Conservation (phyloP, 768 basidiomycete genomes). For the Russula brevipes region DNA sequence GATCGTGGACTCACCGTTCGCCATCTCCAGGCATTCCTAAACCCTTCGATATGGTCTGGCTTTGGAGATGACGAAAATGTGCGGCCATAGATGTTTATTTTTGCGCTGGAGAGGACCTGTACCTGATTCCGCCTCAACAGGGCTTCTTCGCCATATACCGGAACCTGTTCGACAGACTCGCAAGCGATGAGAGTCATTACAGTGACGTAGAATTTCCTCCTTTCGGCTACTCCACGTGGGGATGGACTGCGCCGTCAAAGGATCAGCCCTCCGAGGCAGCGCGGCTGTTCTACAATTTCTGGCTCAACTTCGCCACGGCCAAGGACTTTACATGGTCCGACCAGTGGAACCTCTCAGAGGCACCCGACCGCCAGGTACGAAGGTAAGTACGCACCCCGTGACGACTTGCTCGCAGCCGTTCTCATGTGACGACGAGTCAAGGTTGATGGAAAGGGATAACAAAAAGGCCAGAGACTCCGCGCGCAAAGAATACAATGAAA, state of each 20-base stretch:
- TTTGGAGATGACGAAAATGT: conserved; percentile 63
- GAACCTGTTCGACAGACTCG: conserved; percentile 78
- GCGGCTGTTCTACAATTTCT: conserved; percentile 75
- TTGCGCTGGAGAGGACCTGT: not conserved
- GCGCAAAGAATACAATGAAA: conserved; percentile 88
- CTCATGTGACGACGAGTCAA: conserved; percentile 30
- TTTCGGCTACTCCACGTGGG: conserved; percentile 76
- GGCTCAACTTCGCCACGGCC: conserved; percentile 79
- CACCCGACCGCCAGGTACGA: conserved; percentile 79
- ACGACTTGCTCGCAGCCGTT: not conserved
- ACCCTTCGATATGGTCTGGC: conserved; percentile 58
- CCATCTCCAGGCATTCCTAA: conserved; percentile 83
- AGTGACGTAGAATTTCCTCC: conserved; percentile 55
- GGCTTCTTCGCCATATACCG: conserved; percentile 88
- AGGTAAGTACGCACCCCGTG: conserved; percentile 41
- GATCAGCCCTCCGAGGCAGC: conserved; percentile 47
- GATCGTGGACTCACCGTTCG: conserved; percentile 76
- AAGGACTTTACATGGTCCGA: conserved; percentile 91
- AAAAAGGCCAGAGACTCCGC: conserved; percentile 86
- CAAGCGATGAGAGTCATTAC: conserved; percentile 67
- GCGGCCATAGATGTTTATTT: conserved; percentile 27
- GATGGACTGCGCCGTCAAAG: conserved; percentile 53
- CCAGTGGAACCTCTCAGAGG: conserved; percentile 76
- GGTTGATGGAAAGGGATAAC: conserved; percentile 94
- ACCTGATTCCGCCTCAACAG: conserved; percentile 38